Conservation (phyloP, 2,329 filamentous ascomycete genomes). For the Fusarium sp. region DNA sequence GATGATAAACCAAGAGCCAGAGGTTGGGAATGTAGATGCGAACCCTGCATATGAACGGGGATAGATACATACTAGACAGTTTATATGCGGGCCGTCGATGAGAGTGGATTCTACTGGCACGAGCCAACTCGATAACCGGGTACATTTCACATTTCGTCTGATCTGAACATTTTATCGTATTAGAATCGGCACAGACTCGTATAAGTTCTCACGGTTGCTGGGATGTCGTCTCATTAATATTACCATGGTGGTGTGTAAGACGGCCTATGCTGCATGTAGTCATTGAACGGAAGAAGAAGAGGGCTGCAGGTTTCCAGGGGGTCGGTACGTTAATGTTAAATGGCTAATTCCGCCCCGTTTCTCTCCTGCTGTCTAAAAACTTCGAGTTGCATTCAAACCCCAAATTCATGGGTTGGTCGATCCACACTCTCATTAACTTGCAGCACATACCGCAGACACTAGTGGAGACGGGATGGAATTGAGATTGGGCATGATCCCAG, state of each 20-base stretch:
- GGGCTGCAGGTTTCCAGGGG: conserved; percentile 1
- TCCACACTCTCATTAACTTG: conserved; percentile 37
- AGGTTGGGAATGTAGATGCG: conserved; percentile 25
- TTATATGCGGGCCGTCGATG: conserved; percentile 16
- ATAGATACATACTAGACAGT: background rate
- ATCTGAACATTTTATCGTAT: conserved; percentile 17
- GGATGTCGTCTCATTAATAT: conserved; percentile 23
- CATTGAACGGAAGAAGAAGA: background rate
- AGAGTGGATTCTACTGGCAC: conserved; percentile 16
- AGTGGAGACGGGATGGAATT: conserved; percentile 28
- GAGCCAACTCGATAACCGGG: conserved; percentile 28
- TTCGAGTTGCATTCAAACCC: conserved; percentile 14
- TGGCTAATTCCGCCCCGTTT: conserved; percentile 19
- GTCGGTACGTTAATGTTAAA: background rate
- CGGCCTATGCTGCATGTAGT: background rate
- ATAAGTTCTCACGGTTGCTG: background rate
- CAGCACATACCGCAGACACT: conserved; percentile 19
- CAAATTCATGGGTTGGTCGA: conserved; percentile 18
- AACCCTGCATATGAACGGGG: conserved; percentile 29
- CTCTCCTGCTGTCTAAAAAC: conserved; percentile 8
- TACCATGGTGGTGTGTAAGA: conserved; percentile 17
- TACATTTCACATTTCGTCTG: conserved; percentile 16
- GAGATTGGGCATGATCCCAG: conserved; percentile 27
- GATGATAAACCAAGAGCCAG: conserved; percentile 10
- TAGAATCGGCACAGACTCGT: conserved; percentile 3